Evolutionary conservation across 495 filamentous ascomycete species (phyloP), one percentile per base, ranked within the genome.

Genomic region (Durotheca rogersii): DNA sequence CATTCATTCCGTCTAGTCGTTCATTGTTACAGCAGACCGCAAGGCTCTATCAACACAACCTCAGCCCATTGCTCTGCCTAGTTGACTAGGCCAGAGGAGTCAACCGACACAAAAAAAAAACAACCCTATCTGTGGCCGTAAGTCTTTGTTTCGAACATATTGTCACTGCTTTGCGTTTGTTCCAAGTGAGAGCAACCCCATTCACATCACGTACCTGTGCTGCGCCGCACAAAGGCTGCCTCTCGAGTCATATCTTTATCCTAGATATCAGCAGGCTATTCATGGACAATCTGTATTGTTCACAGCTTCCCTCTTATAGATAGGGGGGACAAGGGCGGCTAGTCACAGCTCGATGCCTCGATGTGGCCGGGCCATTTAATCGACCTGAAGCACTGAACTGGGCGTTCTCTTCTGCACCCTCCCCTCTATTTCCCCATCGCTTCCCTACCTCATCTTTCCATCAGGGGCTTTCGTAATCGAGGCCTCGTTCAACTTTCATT

Each of bases 201-300:
- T 37, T 11, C 2, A 31, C 31, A 36, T 27, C 31, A 46, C 19
- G 6, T 25, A 41, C 14, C 35, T 41, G 32, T 42, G 39, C 41
- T 25, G 31, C 32, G 18, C n/a, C 10, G 10, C 20, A 43, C 40
- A 45, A 58, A 53, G 53, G 34, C n/a, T 25, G 39, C 27, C 21
- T 11, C 32, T 27, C 23, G 23, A 27, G 16, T 30, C 29, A 34
- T 12, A 36, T 27, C 29, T 29, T 30, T 51, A 21, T 14, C 27
- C 35, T 50, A 33, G 47, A 11, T 10, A 44, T 19, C 36, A 48
- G 50, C 11, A 36, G 37, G 7, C 27, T 10, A 27, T 47, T 47
- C 44, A 43, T 35, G 45, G 41, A 59, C 51, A 59, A 62, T 62
- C 48, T 29, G 17, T 31, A 62, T 58, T 56, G 54, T 58, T 46